Evolutionary conservation across 371 early-diverging fungal species (phyloP), one percentile per base, ranked within the genome.

Genomic region (Circinella minor): DNA sequence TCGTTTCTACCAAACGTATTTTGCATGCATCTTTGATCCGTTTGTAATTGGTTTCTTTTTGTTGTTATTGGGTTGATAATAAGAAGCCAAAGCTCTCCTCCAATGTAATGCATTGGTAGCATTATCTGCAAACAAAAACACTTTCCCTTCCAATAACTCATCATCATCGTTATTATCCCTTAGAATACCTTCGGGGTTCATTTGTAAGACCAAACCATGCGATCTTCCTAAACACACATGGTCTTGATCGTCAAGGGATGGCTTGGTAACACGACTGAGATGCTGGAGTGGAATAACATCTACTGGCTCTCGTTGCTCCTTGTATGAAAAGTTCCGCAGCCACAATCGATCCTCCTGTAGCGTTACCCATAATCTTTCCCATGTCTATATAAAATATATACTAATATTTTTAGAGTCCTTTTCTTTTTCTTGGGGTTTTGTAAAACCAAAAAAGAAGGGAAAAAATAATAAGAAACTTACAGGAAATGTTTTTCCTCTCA

Each of bases 281-380:
- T 59, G 55, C n/a, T 49, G 43, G 34, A 71, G 57, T 34, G 74
- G 68, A 27, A 74, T 55, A 15, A 10, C 39, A 63, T 63, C 39
- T 13, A 36, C 17, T 4, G 63, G 57, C 7, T 48, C 67, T 20
- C 47, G n/a, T 46, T 60, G 51, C 11, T 63, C 63, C 27, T 65
- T 61, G 69, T 73, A 73, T 14, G 77, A 71, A 49, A 76, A 73
- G 36, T 71, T 57, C 11, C 67, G 70, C 38, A 76, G 54, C 13
- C 55, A 59, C 34, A 76, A 61, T 18, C 65, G 36, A 34, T 67
- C 67, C n/a, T 71, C 64, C 9, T 68, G 60, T 13, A 76, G 60
- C 8, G 68, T 65, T 5, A 69, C 73, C 77, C 77, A 76, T 54
- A 65, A 76, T 3, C 77, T 62, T 37, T 62, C 67, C 77, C 77